Evolutionary conservation across 2,329 filamentous ascomycete genomes (phyloP), one percentile per base, ranked within the genome.

Genomic region (Aspergillus eucalypticola): DNA sequence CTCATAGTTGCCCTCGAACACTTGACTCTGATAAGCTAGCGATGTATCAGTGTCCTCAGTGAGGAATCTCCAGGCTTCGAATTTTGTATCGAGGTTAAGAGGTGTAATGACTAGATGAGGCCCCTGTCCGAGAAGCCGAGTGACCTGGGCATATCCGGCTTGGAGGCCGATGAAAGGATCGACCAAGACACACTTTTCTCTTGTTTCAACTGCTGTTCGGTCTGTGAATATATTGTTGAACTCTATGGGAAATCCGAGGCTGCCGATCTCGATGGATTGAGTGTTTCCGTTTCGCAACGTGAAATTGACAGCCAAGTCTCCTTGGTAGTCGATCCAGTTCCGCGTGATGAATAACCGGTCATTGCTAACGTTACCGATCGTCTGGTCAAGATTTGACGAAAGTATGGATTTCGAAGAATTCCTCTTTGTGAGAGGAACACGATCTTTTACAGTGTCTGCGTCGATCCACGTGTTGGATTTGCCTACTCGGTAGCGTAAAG

Each of bases 221-320:
- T 76, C 76, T 11, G 80, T 85, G 66, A 87, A 87, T 64, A 88
- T 86, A 69, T 82, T 87, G 73, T 87, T 87, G 74, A 87, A 85
- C 67, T 86, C 83, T 19, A 84, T 79, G 0, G 85, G 85, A 54
- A 88, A 81, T 0, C 85, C 85, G 1, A 87, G 75, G 51, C 81
- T 81, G 1, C 85, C 85, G 5, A 88, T 71, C 60, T 87, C 84
- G 2, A 87, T 58, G 0, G 73, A 60, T 0, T 67, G 62, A 0
- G 66, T 64, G 0, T 70, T 80, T 0, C 70, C 71, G 60, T 86
- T 87, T 8, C 73, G 75, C 19, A 86, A 64, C 2, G 79, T 84
- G 68, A 86, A 82, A 15, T 76, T 76, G 3, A 88, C 72, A 5
- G 77, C 81, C 2, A 87, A 67, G 60, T 86, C 83, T 1, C 78